Percentiles rank a stretch among this genome's conserved stretches.
Conservation (phyloP, 495 filamentous ascomycete species). For the Lasiosphaeria hispida region DNA sequence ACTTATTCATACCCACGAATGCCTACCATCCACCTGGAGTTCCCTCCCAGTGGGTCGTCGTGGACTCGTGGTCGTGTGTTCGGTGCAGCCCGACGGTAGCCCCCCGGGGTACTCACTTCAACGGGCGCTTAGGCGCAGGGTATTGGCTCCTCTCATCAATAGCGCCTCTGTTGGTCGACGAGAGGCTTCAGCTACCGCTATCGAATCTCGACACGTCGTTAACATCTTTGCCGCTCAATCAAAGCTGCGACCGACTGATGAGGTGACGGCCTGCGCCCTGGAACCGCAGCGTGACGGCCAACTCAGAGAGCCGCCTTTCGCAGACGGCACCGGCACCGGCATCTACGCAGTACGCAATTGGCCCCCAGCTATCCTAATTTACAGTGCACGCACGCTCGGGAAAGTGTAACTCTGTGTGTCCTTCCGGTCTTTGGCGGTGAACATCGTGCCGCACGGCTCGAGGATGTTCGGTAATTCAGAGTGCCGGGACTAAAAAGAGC, state of each 20-base stretch:
- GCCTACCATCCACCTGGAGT: not conserved
- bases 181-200: slow-evolving; percentile 9
- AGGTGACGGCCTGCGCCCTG: not conserved
- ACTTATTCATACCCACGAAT: no score
- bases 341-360: no score
- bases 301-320: not conserved
- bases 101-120: not conserved
- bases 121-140: slow-evolving; percentile 12
- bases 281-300: slow-evolving; percentile 7
- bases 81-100: not conserved
- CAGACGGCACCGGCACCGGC: not conserved
- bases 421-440: not conserved
- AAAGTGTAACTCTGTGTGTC: no score
- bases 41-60: no score
- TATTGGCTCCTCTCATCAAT: slow-evolving; percentile 12
- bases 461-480: not conserved
- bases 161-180: not conserved
- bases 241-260: slow-evolving; percentile 3
- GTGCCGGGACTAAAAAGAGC: no score
- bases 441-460: slow-evolving; percentile 15
- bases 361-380: not conserved
- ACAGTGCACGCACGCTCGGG: not conserved
- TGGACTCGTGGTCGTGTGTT: not conserved
- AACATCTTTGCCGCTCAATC: slow-evolving; percentile 13
- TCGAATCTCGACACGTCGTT: slow-evolving; percentile 2